Evolutionary conservation across 140 eudicot species (phyloP), one percentile per base, ranked within the genome.

Genomic region (Oenanthe javanica): DNA sequence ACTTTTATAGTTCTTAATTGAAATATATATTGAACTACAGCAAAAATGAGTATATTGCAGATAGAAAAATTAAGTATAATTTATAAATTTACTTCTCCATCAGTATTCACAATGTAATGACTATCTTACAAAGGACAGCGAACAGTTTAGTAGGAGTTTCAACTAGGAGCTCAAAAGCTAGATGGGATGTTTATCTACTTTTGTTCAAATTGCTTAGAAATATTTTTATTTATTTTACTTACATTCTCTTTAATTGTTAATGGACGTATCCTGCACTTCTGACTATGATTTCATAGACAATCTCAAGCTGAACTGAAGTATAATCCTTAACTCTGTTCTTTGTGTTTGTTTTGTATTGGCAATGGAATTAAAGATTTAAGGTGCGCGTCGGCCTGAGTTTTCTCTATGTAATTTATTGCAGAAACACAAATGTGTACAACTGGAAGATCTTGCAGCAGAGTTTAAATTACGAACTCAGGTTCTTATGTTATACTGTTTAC

Each of bases 371-470:
- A 18, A 57, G 19, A 21, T 5, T 78, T 5, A 16, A 55, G 43
- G 69, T 42, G 27, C 21, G 19, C 45, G 47, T 27, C 25, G 49
- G 76, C 36, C 76, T 47, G 31, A 79, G 6, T 23, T 75, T 49
- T 31, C 66, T 6, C 6, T 18, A 16, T 67, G n/a, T 79, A 64
- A 46, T 66, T 6, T 79, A 49, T 78, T 85, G 90, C 92, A 94
- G 99, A 92, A 92, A 77, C 97, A 95, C 79, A 95, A 95, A 83
- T 95, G 99, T 51, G 80, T 95, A 80, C 99, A 96, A 14, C 86
- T 95, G 88, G 99, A 95, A 86, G 99, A 95, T 85, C 96, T 95
- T 81, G 99, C 99, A 75, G 99, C 97, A 38, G 99, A 95, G 83
- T 95, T 95, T 82, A 95, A 93, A 84, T 85, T 92, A 81, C 88